Percentiles rank a stretch among this genome's conserved stretches.
Evolutionary conservation across 306 rosid species (phyloP).

Genomic region (Medicago ruthenica): DNA sequence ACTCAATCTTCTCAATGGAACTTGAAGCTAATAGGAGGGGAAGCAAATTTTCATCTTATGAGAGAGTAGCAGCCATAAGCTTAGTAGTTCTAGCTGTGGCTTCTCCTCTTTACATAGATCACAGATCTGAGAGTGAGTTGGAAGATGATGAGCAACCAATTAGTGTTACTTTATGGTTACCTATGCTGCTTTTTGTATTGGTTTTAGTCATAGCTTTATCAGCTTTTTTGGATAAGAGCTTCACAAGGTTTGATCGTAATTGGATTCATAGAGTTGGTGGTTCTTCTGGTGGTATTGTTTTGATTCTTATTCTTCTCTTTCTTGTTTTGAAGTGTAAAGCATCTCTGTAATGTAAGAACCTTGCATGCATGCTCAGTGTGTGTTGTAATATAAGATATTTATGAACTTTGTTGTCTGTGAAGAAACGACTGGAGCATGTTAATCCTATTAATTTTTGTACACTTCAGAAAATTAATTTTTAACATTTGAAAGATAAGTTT

Average conservation of each 20-base stretch:
- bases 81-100: constrained; percentile 75
- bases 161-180: constrained; percentile 57
- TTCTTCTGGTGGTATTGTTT: constrained; percentile 81
- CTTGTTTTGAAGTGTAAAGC: constrained; percentile 78
- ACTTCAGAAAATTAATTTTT: too few relatives aligned
- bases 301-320: constrained; percentile 71
- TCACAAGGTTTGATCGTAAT: constrained; percentile 76
- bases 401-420: too few relatives aligned
- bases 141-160: constrained; percentile 61
- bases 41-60: constrained; percentile 64
- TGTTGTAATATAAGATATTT: constrained; percentile 21
- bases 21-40: constrained; percentile 50
- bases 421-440: too few relatives aligned
- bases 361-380: constrained; percentile 43
- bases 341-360: constrained; percentile 44
- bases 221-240: constrained; percentile 59
- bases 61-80: constrained; percentile 65
- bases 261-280: constrained; percentile 97
- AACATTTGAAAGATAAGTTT: too few relatives aligned
- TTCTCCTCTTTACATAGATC: constrained; percentile 86
- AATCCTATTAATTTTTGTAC: too few relatives aligned
- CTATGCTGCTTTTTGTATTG: constrained; percentile 67
- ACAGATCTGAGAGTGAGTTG: constrained; percentile 49
- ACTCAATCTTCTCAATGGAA: constrained; percentile 54
- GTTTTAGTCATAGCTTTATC: constrained; percentile 59